Percentiles rank a stretch among this genome's conserved stretches.
Evolutionary conservation across 2,329 filamentous ascomycete genomes (phyloP).

Genomic region (Botrytis porri): DNA sequence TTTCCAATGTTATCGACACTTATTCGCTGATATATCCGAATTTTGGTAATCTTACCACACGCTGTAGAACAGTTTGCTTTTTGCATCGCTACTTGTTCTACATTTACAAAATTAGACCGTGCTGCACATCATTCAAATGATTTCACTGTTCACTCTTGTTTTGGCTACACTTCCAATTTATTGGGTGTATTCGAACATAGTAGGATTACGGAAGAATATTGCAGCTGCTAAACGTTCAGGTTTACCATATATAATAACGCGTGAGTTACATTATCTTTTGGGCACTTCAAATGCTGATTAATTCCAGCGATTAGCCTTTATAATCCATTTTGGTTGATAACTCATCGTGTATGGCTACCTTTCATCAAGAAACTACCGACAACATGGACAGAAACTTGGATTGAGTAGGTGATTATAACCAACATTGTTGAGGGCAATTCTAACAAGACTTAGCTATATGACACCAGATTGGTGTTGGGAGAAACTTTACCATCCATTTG

Average conservation of each 20-base stretch:
- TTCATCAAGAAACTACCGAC: constrained; percentile 54
- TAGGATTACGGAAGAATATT: constrained; percentile 46
- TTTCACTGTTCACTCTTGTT: constrained; percentile 27
- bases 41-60: background rate
- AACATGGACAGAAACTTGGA: constrained; percentile 54
- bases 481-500: constrained; percentile 56
- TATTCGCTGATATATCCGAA: background rate
- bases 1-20: background rate
- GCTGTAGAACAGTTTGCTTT: background rate
- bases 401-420: constrained; percentile 49
- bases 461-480: constrained; percentile 59
- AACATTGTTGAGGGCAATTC: background rate
- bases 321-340: constrained; percentile 54
- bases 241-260: constrained; percentile 51
- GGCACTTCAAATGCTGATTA: background rate
- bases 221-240: constrained; percentile 50
- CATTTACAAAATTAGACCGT: background rate
- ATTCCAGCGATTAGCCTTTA: constrained; percentile 48
- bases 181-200: constrained; percentile 28
- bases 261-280: constrained; percentile 42
- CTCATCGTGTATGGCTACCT: constrained; percentile 52
- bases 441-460: constrained; percentile 45
- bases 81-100: background rate
- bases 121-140: constrained; percentile 25
- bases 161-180: constrained; percentile 27